Evolutionary conservation across 495 filamentous ascomycete genomes (phyloP).

Genomic region (Neurospora sp.): DNA sequence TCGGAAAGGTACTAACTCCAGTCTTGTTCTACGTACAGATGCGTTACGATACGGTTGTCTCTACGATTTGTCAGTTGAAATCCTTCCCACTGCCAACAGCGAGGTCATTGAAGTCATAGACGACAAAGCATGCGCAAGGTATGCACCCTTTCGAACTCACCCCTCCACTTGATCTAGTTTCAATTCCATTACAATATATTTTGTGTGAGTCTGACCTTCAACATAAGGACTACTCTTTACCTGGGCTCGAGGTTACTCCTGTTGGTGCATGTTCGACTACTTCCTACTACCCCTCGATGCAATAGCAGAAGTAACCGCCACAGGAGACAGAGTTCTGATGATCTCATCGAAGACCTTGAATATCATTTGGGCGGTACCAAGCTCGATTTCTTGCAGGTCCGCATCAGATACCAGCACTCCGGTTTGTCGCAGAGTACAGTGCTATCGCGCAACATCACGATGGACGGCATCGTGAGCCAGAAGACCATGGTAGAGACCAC

Average conservation of each 20-base stretch:
- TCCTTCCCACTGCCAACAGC: conserved; percentile 21
- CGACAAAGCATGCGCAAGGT: conserved; percentile 17
- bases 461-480: conserved; percentile 11
- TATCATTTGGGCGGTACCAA: conserved; percentile 31
- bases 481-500: conserved; percentile 35
- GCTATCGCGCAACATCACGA: neutral
- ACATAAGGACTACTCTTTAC: conserved; percentile 18
- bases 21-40: conserved; percentile 4
- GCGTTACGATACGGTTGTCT: conserved; percentile 28
- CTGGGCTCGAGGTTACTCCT: conserved; percentile 29
- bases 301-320: conserved; percentile 6
- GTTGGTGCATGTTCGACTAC: conserved; percentile 26
- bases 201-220: neutral
- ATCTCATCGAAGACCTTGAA: conserved; percentile 42
- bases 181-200: neutral
- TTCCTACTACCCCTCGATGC: neutral
- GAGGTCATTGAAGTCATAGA: conserved; percentile 29
- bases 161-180: neutral
- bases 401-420: conserved; percentile 38
- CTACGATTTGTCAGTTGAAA: conserved; percentile 29
- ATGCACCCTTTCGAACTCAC: neutral
- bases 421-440: conserved; percentile 25
- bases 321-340: conserved; percentile 28
- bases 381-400: conserved; percentile 34
- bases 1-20: neutral